These are phyloP conservation scores for Metschnikowia proteae DNA, from an alignment of 805 yeast genomes.

Conservation along the genomic window DNA sequence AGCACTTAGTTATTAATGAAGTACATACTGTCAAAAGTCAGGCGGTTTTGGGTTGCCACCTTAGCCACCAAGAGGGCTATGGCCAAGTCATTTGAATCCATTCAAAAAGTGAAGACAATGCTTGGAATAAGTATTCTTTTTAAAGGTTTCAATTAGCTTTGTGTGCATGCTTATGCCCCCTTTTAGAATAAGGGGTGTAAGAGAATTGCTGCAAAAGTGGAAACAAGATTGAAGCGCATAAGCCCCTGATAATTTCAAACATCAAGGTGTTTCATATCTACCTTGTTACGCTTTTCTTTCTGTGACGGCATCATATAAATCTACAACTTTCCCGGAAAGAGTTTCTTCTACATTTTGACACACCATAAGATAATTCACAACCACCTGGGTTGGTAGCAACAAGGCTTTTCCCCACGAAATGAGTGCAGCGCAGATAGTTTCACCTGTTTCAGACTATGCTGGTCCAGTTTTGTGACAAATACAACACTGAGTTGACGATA, in stretches of 20 bases:
- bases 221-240: too few species aligned
- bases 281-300: too few species aligned
- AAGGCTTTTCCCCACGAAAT: too few species aligned
- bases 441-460: too few species aligned
- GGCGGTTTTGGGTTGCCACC: slow-evolving; percentile 4
- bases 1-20: not conserved
- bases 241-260: too few species aligned
- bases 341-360: too few species aligned
- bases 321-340: too few species aligned
- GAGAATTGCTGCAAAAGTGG: slow-evolving; percentile 3
- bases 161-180: not conserved
- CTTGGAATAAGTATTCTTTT: not conserved
- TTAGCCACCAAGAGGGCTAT: slow-evolving; percentile 16
- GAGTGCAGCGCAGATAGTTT: too few species aligned
- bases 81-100: slow-evolving; percentile 12
- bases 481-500: not conserved
- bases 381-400: not conserved
- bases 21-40: slow-evolving; percentile 12
- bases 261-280: too few species aligned
- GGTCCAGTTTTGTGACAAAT: not conserved
- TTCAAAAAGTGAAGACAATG: not conserved
- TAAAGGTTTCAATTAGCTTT: not conserved
- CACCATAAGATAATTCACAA: not conserved
- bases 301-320: too few species aligned
- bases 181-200: slow-evolving; percentile 3